Conservation (phyloP, 768 basidiomycete species). For the Mycena polygramma region DNA sequence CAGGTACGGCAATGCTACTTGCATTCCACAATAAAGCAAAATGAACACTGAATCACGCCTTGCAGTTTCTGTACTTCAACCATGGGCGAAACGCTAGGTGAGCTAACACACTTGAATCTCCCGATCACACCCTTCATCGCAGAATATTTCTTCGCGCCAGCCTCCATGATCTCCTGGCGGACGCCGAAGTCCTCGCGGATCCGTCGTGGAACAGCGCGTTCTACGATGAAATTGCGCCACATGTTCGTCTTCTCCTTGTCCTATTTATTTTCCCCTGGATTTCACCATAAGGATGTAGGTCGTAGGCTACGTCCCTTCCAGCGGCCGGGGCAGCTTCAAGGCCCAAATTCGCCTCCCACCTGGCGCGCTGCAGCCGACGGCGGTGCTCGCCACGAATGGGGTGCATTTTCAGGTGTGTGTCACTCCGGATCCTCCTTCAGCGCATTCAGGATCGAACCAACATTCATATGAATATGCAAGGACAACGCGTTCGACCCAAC, state of each 20-base stretch:
- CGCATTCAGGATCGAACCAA: too few relatives aligned
- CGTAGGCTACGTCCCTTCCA: conserved; percentile 38
- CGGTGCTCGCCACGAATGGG: conserved; percentile 42
- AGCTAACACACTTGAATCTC: too few relatives aligned
- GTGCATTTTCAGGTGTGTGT: conserved; percentile 36
- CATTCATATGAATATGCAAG: conserved; percentile 11
- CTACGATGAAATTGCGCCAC: conserved; percentile 44
- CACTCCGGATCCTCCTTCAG: too few relatives aligned
- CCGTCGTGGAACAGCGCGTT: conserved; percentile 43
- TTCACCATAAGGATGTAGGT: too few relatives aligned
- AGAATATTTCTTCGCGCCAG: background rate
- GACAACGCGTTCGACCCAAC: conserved; percentile 39
- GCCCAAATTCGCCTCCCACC: conserved; percentile 35
- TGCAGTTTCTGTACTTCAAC: conserved; percentile 40
- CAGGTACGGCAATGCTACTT: conserved; percentile 29
- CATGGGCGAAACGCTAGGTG: conserved; percentile 21
- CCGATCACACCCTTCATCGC: background rate
- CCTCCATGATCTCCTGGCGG: conserved; percentile 37
- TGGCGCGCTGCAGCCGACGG: conserved; percentile 36
- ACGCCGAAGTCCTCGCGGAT: conserved; percentile 43
- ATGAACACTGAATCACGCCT: background rate
- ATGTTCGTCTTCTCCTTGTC: conserved; percentile 35
- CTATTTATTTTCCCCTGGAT: too few relatives aligned
- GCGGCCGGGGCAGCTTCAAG: conserved; percentile 38
- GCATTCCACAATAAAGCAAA: background rate